phyloP scores from a whole-genome alignment of 129 eudicot species.

The Helichrysum umbraculigerum region DNA sequence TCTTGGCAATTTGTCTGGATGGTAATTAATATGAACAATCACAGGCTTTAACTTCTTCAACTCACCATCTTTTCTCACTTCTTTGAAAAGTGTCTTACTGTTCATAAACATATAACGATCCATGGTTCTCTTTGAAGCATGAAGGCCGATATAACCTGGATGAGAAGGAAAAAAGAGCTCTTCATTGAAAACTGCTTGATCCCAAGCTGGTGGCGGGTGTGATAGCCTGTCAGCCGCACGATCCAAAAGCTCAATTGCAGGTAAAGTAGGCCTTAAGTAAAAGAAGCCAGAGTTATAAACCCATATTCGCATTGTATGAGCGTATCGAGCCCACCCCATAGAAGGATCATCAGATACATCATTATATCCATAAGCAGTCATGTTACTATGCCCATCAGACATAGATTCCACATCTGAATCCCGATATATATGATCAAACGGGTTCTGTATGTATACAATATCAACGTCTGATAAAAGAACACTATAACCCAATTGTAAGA shows the following conservation, averaged over 20 bases:
- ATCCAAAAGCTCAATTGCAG: slow-evolving; percentile 78
- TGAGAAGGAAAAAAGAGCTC: slow-evolving; percentile 70
- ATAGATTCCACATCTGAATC: slow-evolving; percentile 91
- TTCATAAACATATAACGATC: slow-evolving; percentile 75
- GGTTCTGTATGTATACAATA: slow-evolving; percentile 71
- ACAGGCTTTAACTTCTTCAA: slow-evolving; percentile 77
- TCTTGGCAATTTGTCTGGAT: slow-evolving; percentile 70
- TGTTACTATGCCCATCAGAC: slow-evolving; percentile 75
- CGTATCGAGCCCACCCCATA: slow-evolving; percentile 90
- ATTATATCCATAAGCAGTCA: slow-evolving; percentile 75
- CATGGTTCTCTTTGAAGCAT: slow-evolving; percentile 76
- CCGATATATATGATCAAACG: slow-evolving; percentile 61
- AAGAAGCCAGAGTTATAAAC: slow-evolving; percentile 81
- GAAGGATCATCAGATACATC: slow-evolving; percentile 82
- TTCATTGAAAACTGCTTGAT: slow-evolving; percentile 80
- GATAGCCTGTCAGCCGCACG: slow-evolving; percentile 70
- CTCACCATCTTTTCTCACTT: slow-evolving; percentile 55
- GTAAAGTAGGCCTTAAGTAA: slow-evolving; percentile 72
- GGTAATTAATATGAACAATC: slow-evolving; percentile 68
- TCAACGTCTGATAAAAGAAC: slow-evolving; percentile 78
- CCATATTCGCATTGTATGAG: slow-evolving; percentile 83
- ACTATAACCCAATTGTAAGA: slow-evolving; percentile 69
- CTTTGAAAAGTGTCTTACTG: slow-evolving; percentile 68
- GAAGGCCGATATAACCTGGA: slow-evolving; percentile 77
- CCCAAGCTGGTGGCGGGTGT: slow-evolving; percentile 50